Evolutionary conservation across 2,329 filamentous ascomycete species (phyloP), one percentile per base, ranked within the genome.

Genomic region (Botryotinia calthae): DNA sequence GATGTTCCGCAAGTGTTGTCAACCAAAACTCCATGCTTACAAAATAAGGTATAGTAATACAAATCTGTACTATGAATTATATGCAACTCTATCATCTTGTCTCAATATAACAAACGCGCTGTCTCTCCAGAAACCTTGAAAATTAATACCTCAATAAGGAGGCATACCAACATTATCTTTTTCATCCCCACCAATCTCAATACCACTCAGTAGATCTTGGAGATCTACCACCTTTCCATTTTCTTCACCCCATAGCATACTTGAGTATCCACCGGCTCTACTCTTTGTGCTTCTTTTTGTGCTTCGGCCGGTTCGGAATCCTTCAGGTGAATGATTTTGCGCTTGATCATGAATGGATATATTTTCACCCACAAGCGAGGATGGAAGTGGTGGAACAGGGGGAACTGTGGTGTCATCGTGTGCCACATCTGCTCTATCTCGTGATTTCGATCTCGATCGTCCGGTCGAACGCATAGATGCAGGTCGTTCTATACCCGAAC

Each of bases 301-400:
- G 18, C 70, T 51, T 40, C 51, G 70, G 51, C 54, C 70, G 4
- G 75, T 75, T 59, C 76, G 74, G 40, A 70, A 56, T 31, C 74
- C 75, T 68, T 79, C 79, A 7, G 74, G 73, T 25, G 61, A 66
- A 40, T 78, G 74, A 28, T 72, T 37, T 51, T 72, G 54, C 22
- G 76, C 75, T 65, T 78, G 75, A 46, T 81, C 78, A 12, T 78
- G 78, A 14, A 75, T 69, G 12, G 74, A 63, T 14, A 74, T 74
- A 8, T 71, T 64, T 54, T 78, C 78, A 18, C 74, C 73, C 16
- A 71, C 68, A 31, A 78, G 75, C 4, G 77, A 75, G 16, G 74
- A 75, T 63, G 79, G 79, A 65, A 80, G 74, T 42, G 79, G 79
- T 34, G 79, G 79, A 14, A 81, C 79, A 4, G 79, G 79, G 44